A percentile compares a stretch with the other conserved stretches of the same genome.
These are phyloP conservation scores for Aspergillus egyptiacus DNA, from an alignment of 495 filamentous ascomycete species.

Conservation along the genomic window DNA sequence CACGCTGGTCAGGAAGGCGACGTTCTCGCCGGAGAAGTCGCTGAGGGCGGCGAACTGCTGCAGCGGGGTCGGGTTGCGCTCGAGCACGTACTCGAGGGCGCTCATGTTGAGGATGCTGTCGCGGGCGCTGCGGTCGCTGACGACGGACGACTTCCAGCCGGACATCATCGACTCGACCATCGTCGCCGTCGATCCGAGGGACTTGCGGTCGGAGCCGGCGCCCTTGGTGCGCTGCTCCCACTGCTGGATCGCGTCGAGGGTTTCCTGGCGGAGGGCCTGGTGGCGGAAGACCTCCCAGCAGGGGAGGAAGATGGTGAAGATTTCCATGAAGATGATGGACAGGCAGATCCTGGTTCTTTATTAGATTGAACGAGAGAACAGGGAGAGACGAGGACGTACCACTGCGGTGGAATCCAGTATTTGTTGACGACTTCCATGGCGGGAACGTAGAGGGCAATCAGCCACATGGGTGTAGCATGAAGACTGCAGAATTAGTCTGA, in stretches of 20 bases:
- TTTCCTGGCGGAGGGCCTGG: constrained; percentile 39
- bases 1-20: constrained; percentile 56
- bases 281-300: constrained; percentile 50
- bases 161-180: constrained; percentile 31
- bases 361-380: neutral
- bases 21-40: constrained; percentile 65
- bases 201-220: constrained; percentile 20
- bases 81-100: constrained; percentile 53
- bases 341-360: constrained; percentile 44
- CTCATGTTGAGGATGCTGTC: constrained; percentile 50
- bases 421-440: constrained; percentile 49
- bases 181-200: constrained; percentile 26
- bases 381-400: constrained; percentile 38
- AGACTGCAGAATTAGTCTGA: constrained; percentile 46
- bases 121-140: constrained; percentile 21
- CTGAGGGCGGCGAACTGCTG: constrained; percentile 54
- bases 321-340: constrained; percentile 48
- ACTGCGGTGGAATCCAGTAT: constrained; percentile 51
- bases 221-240: constrained; percentile 31
- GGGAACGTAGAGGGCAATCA: constrained; percentile 54
- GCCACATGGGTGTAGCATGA: constrained; percentile 61
- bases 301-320: constrained; percentile 50
- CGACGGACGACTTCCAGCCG: constrained; percentile 31
- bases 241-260: constrained; percentile 31
- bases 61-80: constrained; percentile 48